Evolutionary conservation across 805 yeast genomes (phyloP).

Genomic region (Zygosaccharomyces bisporus): DNA sequence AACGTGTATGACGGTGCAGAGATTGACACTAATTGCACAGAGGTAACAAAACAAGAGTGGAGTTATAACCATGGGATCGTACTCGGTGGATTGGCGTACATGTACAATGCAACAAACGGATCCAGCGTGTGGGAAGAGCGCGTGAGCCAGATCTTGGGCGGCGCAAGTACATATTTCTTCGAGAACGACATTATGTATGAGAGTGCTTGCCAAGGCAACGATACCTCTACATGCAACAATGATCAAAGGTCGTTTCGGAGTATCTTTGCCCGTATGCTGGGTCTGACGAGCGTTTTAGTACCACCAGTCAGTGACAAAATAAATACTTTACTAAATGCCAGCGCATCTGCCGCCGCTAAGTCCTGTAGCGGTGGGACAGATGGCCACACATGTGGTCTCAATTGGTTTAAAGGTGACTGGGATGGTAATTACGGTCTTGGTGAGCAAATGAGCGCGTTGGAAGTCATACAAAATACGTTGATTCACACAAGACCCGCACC

Average conservation of each 20-base stretch:
- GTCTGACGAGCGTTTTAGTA: constrained; percentile 51
- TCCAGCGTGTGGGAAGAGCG: constrained; percentile 48
- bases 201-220: constrained; percentile 49
- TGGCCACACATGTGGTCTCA: constrained; percentile 70
- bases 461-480: constrained; percentile 51
- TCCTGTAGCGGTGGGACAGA: constrained; percentile 74
- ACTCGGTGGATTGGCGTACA: constrained; percentile 64
- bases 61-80: constrained; percentile 67
- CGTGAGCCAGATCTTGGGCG: constrained; percentile 42
- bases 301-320: constrained; percentile 47
- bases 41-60: constrained; percentile 54
- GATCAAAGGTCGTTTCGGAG: constrained; percentile 77
- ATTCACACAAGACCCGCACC: constrained; percentile 48
- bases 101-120: constrained; percentile 58
- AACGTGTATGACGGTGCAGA: constrained; percentile 73
- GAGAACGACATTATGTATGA: constrained; percentile 54
- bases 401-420: constrained; percentile 58
- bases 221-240: constrained; percentile 50
- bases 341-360: constrained; percentile 65
- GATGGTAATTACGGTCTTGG: constrained; percentile 71
- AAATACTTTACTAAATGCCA: constrained; percentile 39
- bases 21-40: constrained; percentile 56
- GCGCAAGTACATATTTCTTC: constrained; percentile 49
- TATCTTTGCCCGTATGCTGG: constrained; percentile 61
- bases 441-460: constrained; percentile 74